Percentiles rank a stretch among this genome's conserved stretches.
Evolutionary conservation across 2,329 filamentous ascomycete species (phyloP).

Genomic region (Macrophomina pseudophaseolina): DNA sequence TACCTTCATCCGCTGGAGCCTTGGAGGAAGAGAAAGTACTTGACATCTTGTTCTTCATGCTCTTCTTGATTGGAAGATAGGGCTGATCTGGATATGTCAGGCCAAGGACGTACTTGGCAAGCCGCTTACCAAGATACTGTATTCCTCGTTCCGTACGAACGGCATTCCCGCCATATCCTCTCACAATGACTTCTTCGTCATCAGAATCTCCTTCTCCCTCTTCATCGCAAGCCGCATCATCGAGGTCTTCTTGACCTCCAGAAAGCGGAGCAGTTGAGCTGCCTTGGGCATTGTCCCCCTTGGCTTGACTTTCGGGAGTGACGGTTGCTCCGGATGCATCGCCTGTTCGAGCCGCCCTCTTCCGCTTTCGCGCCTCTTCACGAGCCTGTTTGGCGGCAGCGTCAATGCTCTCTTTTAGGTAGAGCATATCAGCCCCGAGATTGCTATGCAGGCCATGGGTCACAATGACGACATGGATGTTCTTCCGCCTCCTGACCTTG

Average conservation of each 20-base stretch:
- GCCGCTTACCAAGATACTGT: constrained; percentile 92
- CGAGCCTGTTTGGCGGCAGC: constrained; percentile 76
- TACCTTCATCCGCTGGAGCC: constrained; percentile 51
- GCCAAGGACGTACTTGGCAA: constrained; percentile 87
- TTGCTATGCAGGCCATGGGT: constrained; percentile 97
- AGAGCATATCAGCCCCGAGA: constrained; percentile 93
- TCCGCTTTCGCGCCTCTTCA: constrained; percentile 67
- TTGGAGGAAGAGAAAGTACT: constrained; percentile 52
- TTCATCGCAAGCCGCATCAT: constrained; percentile 34
- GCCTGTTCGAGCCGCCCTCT: constrained; percentile 33
- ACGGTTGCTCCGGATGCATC: constrained; percentile 15
- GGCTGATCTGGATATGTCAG: constrained; percentile 96
- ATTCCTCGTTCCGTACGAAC: constrained; percentile 93
- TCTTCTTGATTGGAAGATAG: constrained; percentile 70
- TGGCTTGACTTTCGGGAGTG: constrained; percentile 28
- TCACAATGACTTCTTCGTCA: constrained; percentile 84
- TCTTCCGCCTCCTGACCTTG: constrained; percentile 66
- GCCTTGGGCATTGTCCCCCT: not conserved
- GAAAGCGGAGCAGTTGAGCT: constrained; percentile 53
- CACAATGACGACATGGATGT: constrained; percentile 86
- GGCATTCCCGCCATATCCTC: constrained; percentile 88
- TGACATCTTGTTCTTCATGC: constrained; percentile 53
- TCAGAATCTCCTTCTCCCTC: constrained; percentile 65
- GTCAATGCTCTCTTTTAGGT: constrained; percentile 96
- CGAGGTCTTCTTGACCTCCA: constrained; percentile 56